Base-by-base conservation (phyloP, 2,329 filamentous ascomycete species). In the Trichoderma simmonsii region DNA sequence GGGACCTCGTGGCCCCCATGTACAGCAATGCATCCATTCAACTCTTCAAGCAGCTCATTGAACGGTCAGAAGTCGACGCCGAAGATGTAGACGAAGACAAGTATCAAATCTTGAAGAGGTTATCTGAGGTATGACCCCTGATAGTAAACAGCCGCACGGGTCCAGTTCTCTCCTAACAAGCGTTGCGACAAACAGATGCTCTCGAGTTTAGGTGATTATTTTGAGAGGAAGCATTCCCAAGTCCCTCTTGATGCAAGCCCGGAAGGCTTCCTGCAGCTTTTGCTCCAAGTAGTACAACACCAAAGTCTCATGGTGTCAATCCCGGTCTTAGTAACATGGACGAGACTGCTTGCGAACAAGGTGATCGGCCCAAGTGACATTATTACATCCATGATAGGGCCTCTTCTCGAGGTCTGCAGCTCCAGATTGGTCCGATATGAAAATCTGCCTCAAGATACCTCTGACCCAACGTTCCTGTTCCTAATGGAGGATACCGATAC, bases 401-500 rank as follows among this genome's bases (percentile, higher is more conserved):
- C 91, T 4, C 86, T 98, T 61, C 83, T 98, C 26, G 92, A 97
- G 78, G 89, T 93, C 39, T 97, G 94, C 81, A 96, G 92, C 79
- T 88, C 92, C 60, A 89, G 97, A 71, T 85, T 98, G 68, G 87
- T 98, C 73, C 91, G 93, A 70, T 99, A 97, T 81, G 96, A 99
- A 80, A 91, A 88, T 74, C 84, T 98, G 3, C 93, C 94, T 0
- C 91, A 95, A 74, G 92, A 97, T 74, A 92, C 91, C 0, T 89
- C 93, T 61, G 91, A 98, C 76, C 87, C 93, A 2, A 95, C 92
- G 0, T 88, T 94, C 72, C 85, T 93, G 12, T 96, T 97, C 75
- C 86, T 99, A 1, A 87, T 94, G 77, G 95, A 98, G 78, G 96
- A 99, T 79, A 97, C 97, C 71, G 96, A 99, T 78, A 98, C 95